Conservation (phyloP, 495 filamentous ascomycete species). For the Thermothielavioides terrestris region DNA sequence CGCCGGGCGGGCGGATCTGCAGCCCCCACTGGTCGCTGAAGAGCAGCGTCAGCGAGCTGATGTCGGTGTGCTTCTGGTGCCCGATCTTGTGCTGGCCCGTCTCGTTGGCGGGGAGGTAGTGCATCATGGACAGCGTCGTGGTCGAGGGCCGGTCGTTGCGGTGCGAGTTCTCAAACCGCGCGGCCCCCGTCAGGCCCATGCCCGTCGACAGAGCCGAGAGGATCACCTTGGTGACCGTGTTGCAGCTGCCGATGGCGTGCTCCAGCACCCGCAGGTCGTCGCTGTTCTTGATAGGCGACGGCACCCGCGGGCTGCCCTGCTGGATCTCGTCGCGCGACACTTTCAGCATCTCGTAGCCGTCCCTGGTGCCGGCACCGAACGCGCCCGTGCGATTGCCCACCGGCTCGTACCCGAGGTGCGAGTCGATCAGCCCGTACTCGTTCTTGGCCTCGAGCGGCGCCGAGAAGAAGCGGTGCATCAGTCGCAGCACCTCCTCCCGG, state of each 20-base stretch:
- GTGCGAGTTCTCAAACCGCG: constrained; percentile 46
- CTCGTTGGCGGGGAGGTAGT: constrained; percentile 39
- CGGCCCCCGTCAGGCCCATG: constrained; percentile 32
- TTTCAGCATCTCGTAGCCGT: constrained; percentile 50
- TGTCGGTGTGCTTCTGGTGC: constrained; percentile 52
- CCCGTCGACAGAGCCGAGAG: constrained; percentile 42
- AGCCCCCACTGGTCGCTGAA: constrained; percentile 51
- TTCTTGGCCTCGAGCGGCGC: constrained; percentile 42
- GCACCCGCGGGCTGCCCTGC: constrained; percentile 35
- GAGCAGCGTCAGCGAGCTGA: constrained; percentile 48
- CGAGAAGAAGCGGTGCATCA: constrained; percentile 47
- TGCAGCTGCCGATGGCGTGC: constrained; percentile 39
- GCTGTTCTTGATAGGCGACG: constrained; percentile 42
- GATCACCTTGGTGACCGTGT: constrained; percentile 45
- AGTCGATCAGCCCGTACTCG: constrained; percentile 38
- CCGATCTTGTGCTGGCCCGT: constrained; percentile 35
- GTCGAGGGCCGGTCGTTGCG: constrained; percentile 42
- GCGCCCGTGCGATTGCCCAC: constrained; percentile 42
- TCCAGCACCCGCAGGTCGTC: constrained; percentile 37
- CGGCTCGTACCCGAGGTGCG: constrained; percentile 45
- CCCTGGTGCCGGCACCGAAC: constrained; percentile 37
- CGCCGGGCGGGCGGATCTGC: constrained; percentile 42
- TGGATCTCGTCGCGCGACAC: constrained; percentile 44
- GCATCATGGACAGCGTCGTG: constrained; percentile 39
- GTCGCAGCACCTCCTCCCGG: constrained; percentile 39